Percentiles rank a stretch among this genome's conserved stretches.
Conservation (phyloP, 2,329 filamentous ascomycete genomes). For the Colletotrichum siamense region DNA sequence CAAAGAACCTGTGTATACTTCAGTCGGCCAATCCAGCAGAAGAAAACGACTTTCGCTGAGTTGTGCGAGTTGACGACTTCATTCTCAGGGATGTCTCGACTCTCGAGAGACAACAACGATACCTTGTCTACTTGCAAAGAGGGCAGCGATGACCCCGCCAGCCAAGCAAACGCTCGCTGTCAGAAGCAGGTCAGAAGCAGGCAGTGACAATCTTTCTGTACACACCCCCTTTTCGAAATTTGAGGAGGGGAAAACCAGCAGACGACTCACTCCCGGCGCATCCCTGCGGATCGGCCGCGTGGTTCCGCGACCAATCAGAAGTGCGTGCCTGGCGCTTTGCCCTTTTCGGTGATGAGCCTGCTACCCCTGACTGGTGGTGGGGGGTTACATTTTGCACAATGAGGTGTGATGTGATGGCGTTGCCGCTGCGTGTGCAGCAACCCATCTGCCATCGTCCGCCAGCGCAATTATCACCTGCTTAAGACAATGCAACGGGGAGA, state of each 20-base stretch:
- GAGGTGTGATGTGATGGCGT: not conserved
- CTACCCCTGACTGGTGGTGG: not conserved
- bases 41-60: not conserved
- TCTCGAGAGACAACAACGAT: not conserved
- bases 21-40: not conserved
- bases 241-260: constrained; percentile 23
- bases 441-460: not conserved
- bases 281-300: constrained; percentile 32
- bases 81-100: not conserved
- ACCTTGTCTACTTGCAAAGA: not conserved
- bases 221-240: constrained; percentile 8
- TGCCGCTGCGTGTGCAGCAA: not conserved
- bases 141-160: not conserved
- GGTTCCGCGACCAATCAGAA: constrained; percentile 46
- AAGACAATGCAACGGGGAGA: not conserved
- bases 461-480: not conserved
- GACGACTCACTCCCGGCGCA: constrained; percentile 19
- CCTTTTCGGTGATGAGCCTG: constrained; percentile 21
- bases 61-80: not conserved
- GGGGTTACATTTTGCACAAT: not conserved
- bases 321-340: constrained; percentile 44
- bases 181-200: constrained; percentile 20
- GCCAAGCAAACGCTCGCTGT: not conserved
- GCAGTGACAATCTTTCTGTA: constrained; percentile 21
- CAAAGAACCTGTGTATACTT: not conserved